Evolutionary conservation across 495 filamentous ascomycete genomes (phyloP).

Genomic region (Hyaloscypha variabilis): DNA sequence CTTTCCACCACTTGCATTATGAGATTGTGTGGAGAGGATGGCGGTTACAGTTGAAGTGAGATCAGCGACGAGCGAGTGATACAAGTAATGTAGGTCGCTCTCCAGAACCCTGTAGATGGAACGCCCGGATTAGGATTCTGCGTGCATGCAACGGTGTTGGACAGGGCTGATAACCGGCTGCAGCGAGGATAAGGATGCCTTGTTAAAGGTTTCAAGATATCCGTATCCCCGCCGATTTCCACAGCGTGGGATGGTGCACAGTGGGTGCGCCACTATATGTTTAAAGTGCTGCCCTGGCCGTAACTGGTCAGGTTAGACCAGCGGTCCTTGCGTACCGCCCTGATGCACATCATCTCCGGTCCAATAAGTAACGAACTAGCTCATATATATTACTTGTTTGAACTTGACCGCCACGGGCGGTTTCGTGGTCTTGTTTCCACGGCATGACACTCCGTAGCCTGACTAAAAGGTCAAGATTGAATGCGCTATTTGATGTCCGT

Average conservation of each 20-base stretch:
- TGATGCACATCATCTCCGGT: conserved; percentile 29
- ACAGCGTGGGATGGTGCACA: conserved; percentile 8
- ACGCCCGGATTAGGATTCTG: conserved; percentile 22
- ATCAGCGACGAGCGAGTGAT: conserved; percentile 18
- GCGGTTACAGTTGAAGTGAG: conserved; percentile 19
- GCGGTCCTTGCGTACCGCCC: conserved; percentile 23
- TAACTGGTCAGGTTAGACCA: conserved; percentile 17
- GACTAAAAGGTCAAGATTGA: background rate
- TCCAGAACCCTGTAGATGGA: conserved; percentile 8
- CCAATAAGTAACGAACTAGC: conserved; percentile 7
- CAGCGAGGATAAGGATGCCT: conserved; percentile 21
- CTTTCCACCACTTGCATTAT: background rate
- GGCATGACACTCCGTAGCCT: conserved; percentile 1
- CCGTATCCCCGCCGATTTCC: conserved; percentile 5
- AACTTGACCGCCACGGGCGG: conserved; percentile 17
- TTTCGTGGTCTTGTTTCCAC: conserved; percentile 12
- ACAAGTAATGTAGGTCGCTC: background rate
- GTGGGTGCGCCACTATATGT: conserved; percentile 14
- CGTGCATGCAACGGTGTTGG: conserved; percentile 19
- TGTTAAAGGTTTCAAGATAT: conserved; percentile 27
- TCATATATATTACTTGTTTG: conserved; percentile 16
- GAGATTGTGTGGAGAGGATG: conserved; percentile 9
- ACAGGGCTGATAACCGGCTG: conserved; percentile 27
- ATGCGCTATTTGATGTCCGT: background rate
- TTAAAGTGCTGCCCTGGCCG: conserved; percentile 12